Percentiles rank a stretch among this genome's conserved stretches.
Evolutionary conservation across 768 basidiomycete species (phyloP).

Genomic region (Polyporus arcularius): DNA sequence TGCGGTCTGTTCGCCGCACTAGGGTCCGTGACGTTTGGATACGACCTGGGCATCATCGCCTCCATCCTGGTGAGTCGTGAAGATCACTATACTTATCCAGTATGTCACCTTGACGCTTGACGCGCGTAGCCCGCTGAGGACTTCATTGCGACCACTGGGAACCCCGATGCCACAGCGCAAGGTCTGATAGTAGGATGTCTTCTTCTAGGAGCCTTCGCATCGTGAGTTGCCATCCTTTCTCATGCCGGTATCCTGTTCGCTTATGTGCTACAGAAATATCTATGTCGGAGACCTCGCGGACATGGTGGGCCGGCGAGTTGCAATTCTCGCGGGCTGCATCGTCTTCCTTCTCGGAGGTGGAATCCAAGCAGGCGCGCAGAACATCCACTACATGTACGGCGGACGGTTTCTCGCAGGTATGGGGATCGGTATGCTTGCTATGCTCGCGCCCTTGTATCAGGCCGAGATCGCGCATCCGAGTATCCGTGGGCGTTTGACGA

Average conservation of each 20-base stretch:
- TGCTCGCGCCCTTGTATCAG: conserved; percentile 56
- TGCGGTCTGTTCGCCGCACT: conserved; percentile 49
- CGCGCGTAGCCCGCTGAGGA: conserved; percentile 19
- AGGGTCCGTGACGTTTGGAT: conserved; percentile 43
- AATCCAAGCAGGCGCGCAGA: conserved; percentile 47
- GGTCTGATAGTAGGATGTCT: conserved; percentile 28
- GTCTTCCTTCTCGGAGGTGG: conserved; percentile 41
- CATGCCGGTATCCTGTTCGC: no score
- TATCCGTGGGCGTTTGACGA: conserved; percentile 55
- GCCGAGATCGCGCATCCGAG: conserved; percentile 60
- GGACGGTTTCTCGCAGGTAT: conserved; percentile 53
- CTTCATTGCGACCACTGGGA: conserved; percentile 20
- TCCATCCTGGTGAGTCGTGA: conserved; percentile 36
- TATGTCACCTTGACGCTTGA: background rate
- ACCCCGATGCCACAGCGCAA: conserved; percentile 22
- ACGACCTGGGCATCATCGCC: conserved; percentile 54
- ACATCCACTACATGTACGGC: conserved; percentile 49
- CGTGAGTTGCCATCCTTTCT: background rate
- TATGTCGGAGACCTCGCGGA: conserved; percentile 25
- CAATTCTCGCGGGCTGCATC: conserved; percentile 26
- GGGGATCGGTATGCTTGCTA: conserved; percentile 47
- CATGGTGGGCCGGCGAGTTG: conserved; percentile 19
- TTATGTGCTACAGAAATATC: conserved; percentile 9
- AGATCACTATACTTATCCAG: background rate
- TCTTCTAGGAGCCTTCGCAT: conserved; percentile 27